Evolutionary conservation across 768 basidiomycete species (phyloP).

Genomic region (Mrakia gelida): DNA sequence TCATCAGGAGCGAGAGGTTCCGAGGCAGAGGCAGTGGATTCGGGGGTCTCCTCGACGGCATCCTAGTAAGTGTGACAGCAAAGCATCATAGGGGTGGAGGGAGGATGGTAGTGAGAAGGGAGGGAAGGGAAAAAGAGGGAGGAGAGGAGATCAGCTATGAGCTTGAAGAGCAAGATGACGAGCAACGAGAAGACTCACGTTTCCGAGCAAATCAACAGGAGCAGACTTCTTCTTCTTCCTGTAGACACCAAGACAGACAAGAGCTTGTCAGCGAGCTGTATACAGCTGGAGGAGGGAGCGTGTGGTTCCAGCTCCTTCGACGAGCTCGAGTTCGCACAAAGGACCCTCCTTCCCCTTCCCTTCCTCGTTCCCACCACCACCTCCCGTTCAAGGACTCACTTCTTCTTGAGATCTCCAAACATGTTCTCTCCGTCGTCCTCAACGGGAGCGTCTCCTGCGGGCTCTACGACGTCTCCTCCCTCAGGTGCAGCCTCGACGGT

Average conservation of each 20-base stretch:
- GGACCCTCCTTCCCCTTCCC: not conserved
- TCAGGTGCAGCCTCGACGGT: slow-evolving; percentile 35
- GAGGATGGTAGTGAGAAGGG: not conserved
- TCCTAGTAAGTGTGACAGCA: slow-evolving; percentile 32
- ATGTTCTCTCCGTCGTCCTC: slow-evolving; percentile 63
- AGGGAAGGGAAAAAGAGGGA: slow-evolving; percentile 9
- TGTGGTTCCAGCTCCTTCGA: not conserved
- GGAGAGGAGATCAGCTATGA: not conserved
- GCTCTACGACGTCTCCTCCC: slow-evolving; percentile 10
- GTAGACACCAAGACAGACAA: not conserved
- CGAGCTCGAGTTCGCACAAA: not conserved
- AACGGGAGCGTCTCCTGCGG: slow-evolving; percentile 30
- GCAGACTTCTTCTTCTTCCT: slow-evolving; percentile 47
- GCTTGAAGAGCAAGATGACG: not conserved
- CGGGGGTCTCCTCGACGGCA: slow-evolving; percentile 34
- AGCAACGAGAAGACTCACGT: slow-evolving; percentile 12
- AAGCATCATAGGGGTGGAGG: slow-evolving; percentile 12
- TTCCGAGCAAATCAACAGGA: slow-evolving; percentile 40
- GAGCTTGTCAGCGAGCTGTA: not conserved
- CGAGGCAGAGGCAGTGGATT: slow-evolving; percentile 27
- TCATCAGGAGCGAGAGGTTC: slow-evolving; percentile 31
- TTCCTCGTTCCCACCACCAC: not conserved
- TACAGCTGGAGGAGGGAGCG: not conserved
- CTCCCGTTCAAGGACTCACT: slow-evolving; percentile 42
- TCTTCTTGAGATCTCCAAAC: slow-evolving; percentile 89